Evolutionary conservation across 73 alveolate genomes (phyloP), one percentile per base, ranked within the genome.

Genomic region (Blepharisma stoltei): DNA sequence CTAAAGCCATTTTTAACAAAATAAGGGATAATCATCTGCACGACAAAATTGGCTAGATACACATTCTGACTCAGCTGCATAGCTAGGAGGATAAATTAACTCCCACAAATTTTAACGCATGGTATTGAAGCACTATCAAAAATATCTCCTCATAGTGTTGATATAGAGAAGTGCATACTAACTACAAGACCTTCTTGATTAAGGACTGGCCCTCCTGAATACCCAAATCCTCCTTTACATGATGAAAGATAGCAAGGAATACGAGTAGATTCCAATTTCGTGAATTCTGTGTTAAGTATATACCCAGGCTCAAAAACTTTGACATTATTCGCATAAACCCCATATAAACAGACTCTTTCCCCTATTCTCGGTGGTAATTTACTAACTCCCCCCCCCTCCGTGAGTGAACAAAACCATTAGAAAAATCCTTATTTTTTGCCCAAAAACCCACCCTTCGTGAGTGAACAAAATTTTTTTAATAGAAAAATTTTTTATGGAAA

Each of bases 141-240:
- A 25, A 60, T 25, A 8, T n/a, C 46, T 32, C 41, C 41, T 1
- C 0, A 60, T 25, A 60, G 11, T 20, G 18, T 25, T 1, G 73
- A 60, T 14, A 18, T 14, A 60, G 73, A 60, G 46, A 14, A 14
- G 14, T 60, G 73, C 73, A 60, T 60, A 18, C 73, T 38, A 18
- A 60, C 3, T 1, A 60, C 73, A 18, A 18, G 48, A 14, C 73
- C 73, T 18, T 14, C n/a, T 9, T 38, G 18, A 60, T 60, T 60
- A 2, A 60, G 46, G 14, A 60, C 18, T 18, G 73, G 49, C 11
- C 73, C 73, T 60, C 73, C 73, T 20, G 73, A 60, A 60, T 60
- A 60, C 73, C 73, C 73, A 20, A 38, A 38, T 1, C 73, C 73
- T 60, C 73, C 73, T 60, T 38, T 14, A 60, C 73, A 60, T 60